phyloP scores from a whole-genome alignment of 805 yeast genomes.

The Candida maris region DNA sequence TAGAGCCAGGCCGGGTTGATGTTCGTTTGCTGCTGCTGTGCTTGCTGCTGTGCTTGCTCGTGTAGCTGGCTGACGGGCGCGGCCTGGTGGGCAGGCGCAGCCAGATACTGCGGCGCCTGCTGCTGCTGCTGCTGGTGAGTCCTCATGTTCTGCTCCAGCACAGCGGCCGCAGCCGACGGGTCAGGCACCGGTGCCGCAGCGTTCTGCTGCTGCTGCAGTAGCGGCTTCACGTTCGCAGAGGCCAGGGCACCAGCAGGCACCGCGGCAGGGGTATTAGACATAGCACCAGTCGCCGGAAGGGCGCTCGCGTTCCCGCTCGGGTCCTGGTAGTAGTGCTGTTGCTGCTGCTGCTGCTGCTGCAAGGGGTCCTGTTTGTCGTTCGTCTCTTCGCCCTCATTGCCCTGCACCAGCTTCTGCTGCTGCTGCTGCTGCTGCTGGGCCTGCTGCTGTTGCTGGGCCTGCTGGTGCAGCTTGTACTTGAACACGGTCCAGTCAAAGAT shows the following conservation, averaged over 20 bases:
- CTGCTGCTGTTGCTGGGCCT: constrained; percentile 36
- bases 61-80: constrained; percentile 7
- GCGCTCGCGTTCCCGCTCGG: constrained; percentile 10
- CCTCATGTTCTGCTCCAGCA: constrained; percentile 1
- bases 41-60: constrained; percentile 17
- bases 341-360: constrained; percentile 12
- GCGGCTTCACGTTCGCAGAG: constrained; percentile 20
- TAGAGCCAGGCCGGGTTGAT: constrained; percentile 31
- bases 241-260: background rate
- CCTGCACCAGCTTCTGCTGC: constrained; percentile 17
- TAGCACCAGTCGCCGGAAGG: constrained; percentile 3
- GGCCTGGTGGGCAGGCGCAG: constrained; percentile 14
- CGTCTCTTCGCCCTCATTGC: constrained; percentile 13
- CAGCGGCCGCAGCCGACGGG: constrained; percentile 14
- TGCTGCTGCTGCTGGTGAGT: constrained; percentile 26
- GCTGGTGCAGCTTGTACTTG: constrained; percentile 63
- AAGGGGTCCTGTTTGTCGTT: constrained; percentile 17
- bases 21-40: constrained; percentile 19
- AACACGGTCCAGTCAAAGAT: constrained; percentile 95
- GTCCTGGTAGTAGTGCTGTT: constrained; percentile 18
- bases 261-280: background rate
- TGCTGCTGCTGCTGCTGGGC: constrained; percentile 28
- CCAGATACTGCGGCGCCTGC: constrained; percentile 12
- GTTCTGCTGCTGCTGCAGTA: constrained; percentile 30
- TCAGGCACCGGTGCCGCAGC: constrained; percentile 32